Conservation (phyloP, 2,329 filamentous ascomycete genomes). For the Colletotrichum chlorophyti region DNA sequence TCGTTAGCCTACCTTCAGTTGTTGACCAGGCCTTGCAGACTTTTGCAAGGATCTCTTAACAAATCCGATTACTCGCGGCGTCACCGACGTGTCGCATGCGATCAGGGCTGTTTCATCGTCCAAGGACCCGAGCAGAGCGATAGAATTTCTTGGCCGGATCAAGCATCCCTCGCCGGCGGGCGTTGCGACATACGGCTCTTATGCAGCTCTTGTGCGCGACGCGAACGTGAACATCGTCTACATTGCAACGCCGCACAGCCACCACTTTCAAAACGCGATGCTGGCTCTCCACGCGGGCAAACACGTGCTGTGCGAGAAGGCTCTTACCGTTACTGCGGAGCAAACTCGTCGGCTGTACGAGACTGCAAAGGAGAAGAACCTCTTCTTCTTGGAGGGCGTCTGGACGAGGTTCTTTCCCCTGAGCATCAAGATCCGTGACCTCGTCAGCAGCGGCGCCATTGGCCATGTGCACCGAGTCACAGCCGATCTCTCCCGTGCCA, state of each 20-base stretch:
- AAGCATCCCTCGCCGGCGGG: conserved; percentile 69
- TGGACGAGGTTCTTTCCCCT: conserved; percentile 91
- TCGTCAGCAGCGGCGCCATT: conserved; percentile 61
- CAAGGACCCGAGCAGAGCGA: conserved; percentile 77
- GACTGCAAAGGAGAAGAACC: conserved; percentile 72
- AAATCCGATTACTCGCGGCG: conserved; percentile 72
- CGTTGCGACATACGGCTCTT: conserved; percentile 79
- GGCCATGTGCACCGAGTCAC: conserved; percentile 66
- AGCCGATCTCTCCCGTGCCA: conserved; percentile 67
- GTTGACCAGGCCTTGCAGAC: conserved; percentile 40
- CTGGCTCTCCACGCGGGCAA: conserved; percentile 82
- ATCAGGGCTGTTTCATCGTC: conserved; percentile 78
- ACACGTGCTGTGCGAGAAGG: conserved; percentile 89
- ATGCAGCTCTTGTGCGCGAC: conserved; percentile 80
- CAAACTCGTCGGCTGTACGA: conserved; percentile 78
- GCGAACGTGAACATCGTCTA: conserved; percentile 84
- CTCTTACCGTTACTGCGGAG: conserved; percentile 81
- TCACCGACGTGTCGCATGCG: conserved; percentile 76
- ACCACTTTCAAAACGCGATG: conserved; percentile 91
- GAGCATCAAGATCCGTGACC: conserved; percentile 74
- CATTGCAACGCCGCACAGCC: conserved; percentile 88
- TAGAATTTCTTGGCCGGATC: conserved; percentile 82
- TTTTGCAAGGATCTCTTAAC: conserved; percentile 82
- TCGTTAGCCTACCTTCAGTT: neutral
- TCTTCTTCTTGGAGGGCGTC: conserved; percentile 85